Base-by-base conservation (phyloP, 768 basidiomycete genomes). In the Russula ochroleuca region DNA sequence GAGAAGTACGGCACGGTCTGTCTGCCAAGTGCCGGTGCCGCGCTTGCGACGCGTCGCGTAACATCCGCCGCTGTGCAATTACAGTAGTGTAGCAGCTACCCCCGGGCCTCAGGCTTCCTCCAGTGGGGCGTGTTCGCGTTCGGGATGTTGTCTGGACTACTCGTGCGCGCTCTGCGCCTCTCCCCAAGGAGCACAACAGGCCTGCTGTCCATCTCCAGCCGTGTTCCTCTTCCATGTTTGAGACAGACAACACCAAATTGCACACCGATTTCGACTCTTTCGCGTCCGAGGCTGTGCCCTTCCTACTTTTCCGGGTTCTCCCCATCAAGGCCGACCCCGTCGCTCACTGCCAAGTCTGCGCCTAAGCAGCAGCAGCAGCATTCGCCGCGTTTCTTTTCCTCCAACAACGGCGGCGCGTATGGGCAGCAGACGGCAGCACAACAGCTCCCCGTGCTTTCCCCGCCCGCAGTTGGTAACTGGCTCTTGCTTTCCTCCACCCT, bases 401-500 rank as follows among this genome's bases (percentile, higher is more conserved):
- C 73, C 28, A 28, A 28, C 28, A 28, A 74, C 45, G 64, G 70
- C n/a, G 11, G 45, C 4, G 45, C 23, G 55, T 76, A 15, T 31
- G 19, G n/a, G 37, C 25, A 14, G 25, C 68, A 35, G 15, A 23
- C 61, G n/a, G 61, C 66, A 19, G 45, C 45, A 45, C 43, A 47
- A n/a, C 75, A 71, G 50, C 72, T 84, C 2, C 87, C 85, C 0
- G 75, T 85, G 10, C 79, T 92, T 19, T 80, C 91, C 5, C 76
- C 86, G 7, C 86, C 85, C 0, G 76, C 83, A 7, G 90, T 96
- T 13, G 90, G 87, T 8, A 79, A 81, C 63, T 98, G 96, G 94
- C 83, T 99, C 19, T 80, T 95, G 70, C 72, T 82, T 56, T 95
- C 93, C 17, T 90, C 94, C 0, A 84, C 83, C 5, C 78, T 99